Base-by-base conservation (phyloP, 164 flowering plant genomes). In the Vitis labrusca region DNA sequence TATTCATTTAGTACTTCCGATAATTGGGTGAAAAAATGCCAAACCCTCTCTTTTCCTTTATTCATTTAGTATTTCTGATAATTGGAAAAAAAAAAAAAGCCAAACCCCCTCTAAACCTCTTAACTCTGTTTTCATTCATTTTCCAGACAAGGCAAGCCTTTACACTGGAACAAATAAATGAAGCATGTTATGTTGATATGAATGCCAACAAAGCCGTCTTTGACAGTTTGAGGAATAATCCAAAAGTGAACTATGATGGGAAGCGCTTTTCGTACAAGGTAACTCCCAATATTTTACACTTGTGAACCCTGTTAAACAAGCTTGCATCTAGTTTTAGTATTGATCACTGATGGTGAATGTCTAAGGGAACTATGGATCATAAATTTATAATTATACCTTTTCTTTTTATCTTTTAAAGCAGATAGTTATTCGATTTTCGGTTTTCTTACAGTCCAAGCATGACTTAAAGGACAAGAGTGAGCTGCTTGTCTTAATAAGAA, bases 191-290 rank as follows among this genome's bases (percentile, higher is more conserved):
- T 74, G 94, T 89, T 59, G 94, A 89, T 76, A 61, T 66, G 59
- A 81, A 77, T 62, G 81, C 83, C 27, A 89, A 89, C 66, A 89
- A 88, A 77, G 82, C 82, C 69, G 94, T 89, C 53, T 85, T 88
- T 75, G 90, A 89, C 69, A 88, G 90, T 79, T 73, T 89, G 79
- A 79, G 74, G 73, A 88, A 89, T 14, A 89, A 89, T 67, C 85
- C 79, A 11, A 89, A 89, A 79, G 94, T 86, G 59, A 9, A 67
- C 61, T 88, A 88, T 71, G 92, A 89, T 79, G 91, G 94, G 23
- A 80, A 47, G 66, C 76, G 84, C 56, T 86, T 86, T 72, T 82
- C 91, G 29, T 88, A 87, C 83, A 90, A 90, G 92, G 95, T 88
- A 77, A 70, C 23, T 44, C 9, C 37, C 32, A 47, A 37, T 37